These are phyloP conservation scores for Apiospora aurea DNA, from an alignment of 2,329 filamentous ascomycete species.

Conservation along the genomic window DNA sequence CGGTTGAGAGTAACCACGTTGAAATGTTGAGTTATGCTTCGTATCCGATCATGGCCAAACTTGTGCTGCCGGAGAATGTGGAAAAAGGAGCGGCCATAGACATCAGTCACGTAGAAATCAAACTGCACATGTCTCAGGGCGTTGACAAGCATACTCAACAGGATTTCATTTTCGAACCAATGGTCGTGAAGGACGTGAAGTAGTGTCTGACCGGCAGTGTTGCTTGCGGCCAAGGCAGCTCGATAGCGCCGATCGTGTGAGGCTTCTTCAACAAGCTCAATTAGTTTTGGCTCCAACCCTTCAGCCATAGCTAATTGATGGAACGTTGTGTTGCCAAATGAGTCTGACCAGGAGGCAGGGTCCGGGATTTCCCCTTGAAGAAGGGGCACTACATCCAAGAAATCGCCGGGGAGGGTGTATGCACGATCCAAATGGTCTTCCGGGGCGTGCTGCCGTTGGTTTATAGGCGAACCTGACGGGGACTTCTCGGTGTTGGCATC, in stretches of 20 bases:
- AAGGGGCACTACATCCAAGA: constrained; percentile 43
- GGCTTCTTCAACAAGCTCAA: constrained; percentile 33
- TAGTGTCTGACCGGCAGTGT: constrained; percentile 42
- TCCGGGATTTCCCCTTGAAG: background rate
- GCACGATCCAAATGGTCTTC: constrained; percentile 27
- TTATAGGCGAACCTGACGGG: constrained; percentile 26
- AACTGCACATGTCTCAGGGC: constrained; percentile 33
- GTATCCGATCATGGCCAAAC: constrained; percentile 31
- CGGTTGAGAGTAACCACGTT: constrained; percentile 43
- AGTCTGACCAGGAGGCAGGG: background rate
- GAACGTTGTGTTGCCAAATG: constrained; percentile 60
- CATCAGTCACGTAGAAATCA: constrained; percentile 38
- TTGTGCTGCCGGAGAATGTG: constrained; percentile 42
- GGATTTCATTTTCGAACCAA: constrained; percentile 38
- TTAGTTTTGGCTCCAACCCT: constrained; percentile 31
- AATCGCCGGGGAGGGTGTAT: constrained; percentile 57
- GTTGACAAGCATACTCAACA: constrained; percentile 34
- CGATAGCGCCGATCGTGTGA: constrained; percentile 31
- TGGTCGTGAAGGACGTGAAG: constrained; percentile 42
- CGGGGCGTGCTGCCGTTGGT: background rate
- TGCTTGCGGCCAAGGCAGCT: constrained; percentile 36
- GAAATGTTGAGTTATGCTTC: constrained; percentile 35
- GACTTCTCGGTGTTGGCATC: constrained; percentile 31
- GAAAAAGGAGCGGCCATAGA: constrained; percentile 42
- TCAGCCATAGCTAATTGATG: constrained; percentile 44